Evolutionary conservation across 345 rosid species (phyloP), one percentile per base, ranked within the genome.

Genomic region (Eucalyptus albens): DNA sequence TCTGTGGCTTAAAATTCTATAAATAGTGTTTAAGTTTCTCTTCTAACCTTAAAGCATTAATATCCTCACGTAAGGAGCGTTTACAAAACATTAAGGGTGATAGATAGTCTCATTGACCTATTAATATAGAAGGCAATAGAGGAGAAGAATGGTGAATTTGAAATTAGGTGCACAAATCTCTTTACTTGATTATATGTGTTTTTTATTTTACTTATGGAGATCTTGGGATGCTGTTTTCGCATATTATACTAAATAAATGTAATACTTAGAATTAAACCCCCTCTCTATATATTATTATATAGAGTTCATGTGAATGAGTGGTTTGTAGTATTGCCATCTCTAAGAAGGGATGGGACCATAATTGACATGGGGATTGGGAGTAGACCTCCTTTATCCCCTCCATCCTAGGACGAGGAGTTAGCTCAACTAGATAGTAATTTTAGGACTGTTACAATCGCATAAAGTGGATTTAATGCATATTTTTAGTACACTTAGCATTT

Each of bases 1-100:
- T 0, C 1, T 50, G 19, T 50, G 19, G 17, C 7, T 50, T 50
- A 15, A 50, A 15, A 50, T 1, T 50, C 0, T 50, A 50, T 50
- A 50, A 50, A 50, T 50, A 15, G 17, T 6, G 0, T 50, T 50
- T 2, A 50, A 15, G 7, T 50, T 0, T 50, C 1, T 50, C 17
- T 2, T 50, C 17, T 50, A 50, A 50, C 7, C 3, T 1, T 50
- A 0, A 50, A 50, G 1, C 17, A 50, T 50, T 15, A 50, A 50
- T 50, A 50, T 50, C 7, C 7, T 50, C 53, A 50, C 17, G 0
- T 15, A 42, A 15, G 19, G 53, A 50, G 19, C 19, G 3, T 50
- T 50, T 50, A 50, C 53, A 50, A 50, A 50, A 50, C 1, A 50
- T 50, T 50, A 50, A 15, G 19, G 53, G 53, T 50, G 19, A 50